Evolutionary conservation across 768 basidiomycete genomes (phyloP).

Genomic region (Boletus rubescentipes): DNA sequence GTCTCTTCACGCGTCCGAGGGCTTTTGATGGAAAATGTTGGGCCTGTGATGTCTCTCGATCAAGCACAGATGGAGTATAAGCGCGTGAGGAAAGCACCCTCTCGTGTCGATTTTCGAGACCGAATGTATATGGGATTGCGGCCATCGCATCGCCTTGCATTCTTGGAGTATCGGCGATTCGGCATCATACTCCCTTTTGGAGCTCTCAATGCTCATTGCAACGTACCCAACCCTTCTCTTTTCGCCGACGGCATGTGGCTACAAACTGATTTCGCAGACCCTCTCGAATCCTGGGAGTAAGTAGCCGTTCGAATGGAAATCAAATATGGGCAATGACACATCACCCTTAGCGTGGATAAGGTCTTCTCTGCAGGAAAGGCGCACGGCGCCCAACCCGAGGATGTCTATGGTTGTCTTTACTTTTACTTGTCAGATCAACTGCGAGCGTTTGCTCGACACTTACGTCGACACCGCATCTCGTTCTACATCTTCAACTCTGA

Average conservation of each 20-base stretch:
- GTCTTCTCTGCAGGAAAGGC: constrained; percentile 39
- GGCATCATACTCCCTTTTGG: constrained; percentile 53
- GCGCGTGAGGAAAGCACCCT: constrained; percentile 35
- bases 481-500: constrained; percentile 39
- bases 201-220: constrained; percentile 40
- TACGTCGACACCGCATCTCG: constrained; percentile 34
- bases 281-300: constrained; percentile 52
- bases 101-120: constrained; percentile 42
- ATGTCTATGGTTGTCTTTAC: constrained; percentile 52
- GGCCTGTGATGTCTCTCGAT: constrained; percentile 16
- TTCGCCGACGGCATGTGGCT: constrained; percentile 50
- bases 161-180: constrained; percentile 37
- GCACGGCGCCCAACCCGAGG: constrained; percentile 40
- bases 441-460: constrained; percentile 34
- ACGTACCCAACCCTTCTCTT: constrained; percentile 43
- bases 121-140: constrained; percentile 39
- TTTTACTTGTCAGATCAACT: constrained; percentile 45
- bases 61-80: constrained; percentile 34
- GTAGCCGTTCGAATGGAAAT: constrained; percentile 6
- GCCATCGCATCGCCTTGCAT: constrained; percentile 46
- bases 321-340: background rate
- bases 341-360: constrained; percentile 35
- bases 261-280: constrained; percentile 39
- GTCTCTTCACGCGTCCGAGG: constrained; percentile 3
- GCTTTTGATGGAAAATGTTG: constrained; percentile 17